Evolutionary conservation across 768 basidiomycete species (phyloP).

Genomic region (Suillus brevipes): DNA sequence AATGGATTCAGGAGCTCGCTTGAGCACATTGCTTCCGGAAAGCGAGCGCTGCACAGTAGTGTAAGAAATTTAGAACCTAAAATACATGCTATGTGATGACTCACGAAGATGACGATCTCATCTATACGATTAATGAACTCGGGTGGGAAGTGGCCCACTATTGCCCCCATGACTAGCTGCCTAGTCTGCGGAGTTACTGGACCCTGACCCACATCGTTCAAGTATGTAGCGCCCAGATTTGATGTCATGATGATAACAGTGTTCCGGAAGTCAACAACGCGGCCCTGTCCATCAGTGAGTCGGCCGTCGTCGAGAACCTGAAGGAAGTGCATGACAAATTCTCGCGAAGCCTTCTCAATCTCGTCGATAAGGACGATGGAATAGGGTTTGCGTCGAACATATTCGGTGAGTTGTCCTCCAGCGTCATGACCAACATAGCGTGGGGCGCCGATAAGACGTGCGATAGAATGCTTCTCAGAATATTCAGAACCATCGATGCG

Average conservation of each 20-base stretch:
- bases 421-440: slow-evolving; percentile 92
- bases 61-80: slow-evolving; percentile 29
- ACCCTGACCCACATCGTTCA: slow-evolving; percentile 75
- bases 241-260: slow-evolving; percentile 95
- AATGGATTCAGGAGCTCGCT: slow-evolving; percentile 90
- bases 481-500: slow-evolving; percentile 93
- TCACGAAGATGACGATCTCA: slow-evolving; percentile 72
- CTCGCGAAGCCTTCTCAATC: slow-evolving; percentile 87
- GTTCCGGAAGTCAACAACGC: slow-evolving; percentile 83
- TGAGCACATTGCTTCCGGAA: slow-evolving; percentile 71
- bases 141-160: slow-evolving; percentile 85
- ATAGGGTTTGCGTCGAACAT: slow-evolving; percentile 89
- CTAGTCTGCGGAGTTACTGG: slow-evolving; percentile 60
- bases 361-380: slow-evolving; percentile 84
- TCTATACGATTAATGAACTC: slow-evolving; percentile 93
- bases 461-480: slow-evolving; percentile 77
- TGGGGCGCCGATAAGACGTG: slow-evolving; percentile 69
- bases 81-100: slow-evolving; percentile 15
- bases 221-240: slow-evolving; percentile 79
- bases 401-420: slow-evolving; percentile 91
- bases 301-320: slow-evolving; percentile 93
- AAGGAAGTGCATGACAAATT: slow-evolving; percentile 68
- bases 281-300: slow-evolving; percentile 91
- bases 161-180: slow-evolving; percentile 73
- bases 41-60: slow-evolving; percentile 62